A percentile compares a stretch with the other conserved stretches of the same genome.
Evolutionary conservation across 495 filamentous ascomycete genomes (phyloP).

Genomic region (Neurospora sp.): DNA sequence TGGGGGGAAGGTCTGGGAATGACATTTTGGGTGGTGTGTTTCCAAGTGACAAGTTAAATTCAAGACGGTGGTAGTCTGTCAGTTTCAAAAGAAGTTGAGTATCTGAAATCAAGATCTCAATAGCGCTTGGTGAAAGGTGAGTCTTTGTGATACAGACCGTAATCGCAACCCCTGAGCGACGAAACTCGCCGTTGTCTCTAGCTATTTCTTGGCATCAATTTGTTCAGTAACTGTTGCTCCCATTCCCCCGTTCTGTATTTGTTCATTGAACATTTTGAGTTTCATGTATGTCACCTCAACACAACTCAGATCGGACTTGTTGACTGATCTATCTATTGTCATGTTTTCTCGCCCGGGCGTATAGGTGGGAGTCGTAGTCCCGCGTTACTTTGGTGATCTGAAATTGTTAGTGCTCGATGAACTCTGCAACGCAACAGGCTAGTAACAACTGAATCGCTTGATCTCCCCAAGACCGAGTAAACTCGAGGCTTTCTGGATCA

Average conservation of each 20-base stretch:
- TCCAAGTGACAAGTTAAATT: neutral
- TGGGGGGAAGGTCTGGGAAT: constrained; percentile 20
- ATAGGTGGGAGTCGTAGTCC: neutral
- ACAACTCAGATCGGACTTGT: neutral
- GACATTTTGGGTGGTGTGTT: neutral
- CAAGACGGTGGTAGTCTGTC: neutral
- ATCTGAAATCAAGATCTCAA: neutral
- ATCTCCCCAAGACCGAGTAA: neutral
- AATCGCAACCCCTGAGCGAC: neutral
- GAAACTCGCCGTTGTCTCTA: neutral
- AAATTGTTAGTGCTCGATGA: neutral
- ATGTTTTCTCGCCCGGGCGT: neutral
- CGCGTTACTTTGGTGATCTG: too few relatives aligned
- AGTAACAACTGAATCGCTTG: neutral
- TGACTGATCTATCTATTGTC: neutral
- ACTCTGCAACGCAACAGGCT: neutral
- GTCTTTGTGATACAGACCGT: neutral
- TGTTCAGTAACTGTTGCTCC: neutral
- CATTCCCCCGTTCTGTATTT: neutral
- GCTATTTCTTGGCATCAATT: neutral
- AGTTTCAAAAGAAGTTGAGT: neutral
- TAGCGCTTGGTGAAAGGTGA: neutral
- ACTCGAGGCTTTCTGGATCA: neutral
- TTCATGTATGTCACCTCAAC: neutral
- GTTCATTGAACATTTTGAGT: neutral